phyloP scores from a whole-genome alignment of 1,139 yeast species.

The Casaregolazyma suthepensis region DNA sequence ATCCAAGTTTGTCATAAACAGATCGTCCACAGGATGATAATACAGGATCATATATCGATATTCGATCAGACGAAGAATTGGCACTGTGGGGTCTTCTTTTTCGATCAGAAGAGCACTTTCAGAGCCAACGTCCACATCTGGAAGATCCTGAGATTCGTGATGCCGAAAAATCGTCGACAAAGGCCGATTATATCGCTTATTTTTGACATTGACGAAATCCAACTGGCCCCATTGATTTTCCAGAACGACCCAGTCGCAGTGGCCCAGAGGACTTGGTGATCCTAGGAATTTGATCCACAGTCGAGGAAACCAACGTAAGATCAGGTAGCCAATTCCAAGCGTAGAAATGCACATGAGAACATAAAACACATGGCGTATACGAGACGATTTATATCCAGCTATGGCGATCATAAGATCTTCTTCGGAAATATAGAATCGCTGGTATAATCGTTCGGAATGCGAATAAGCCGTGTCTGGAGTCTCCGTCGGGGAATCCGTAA shows the following conservation, averaged over 20 bases:
- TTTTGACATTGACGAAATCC: constrained; percentile 49
- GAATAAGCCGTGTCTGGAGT: constrained; percentile 4
- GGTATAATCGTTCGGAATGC: constrained; percentile 32
- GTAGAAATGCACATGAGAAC: constrained; percentile 52
- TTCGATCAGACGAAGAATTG: constrained; percentile 60
- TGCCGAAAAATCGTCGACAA: constrained; percentile 58
- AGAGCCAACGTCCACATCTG: neutral
- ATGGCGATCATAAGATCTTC: constrained; percentile 92
- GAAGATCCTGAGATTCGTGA: constrained; percentile 20
- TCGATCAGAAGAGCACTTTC: constrained; percentile 26
- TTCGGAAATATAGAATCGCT: constrained; percentile 87
- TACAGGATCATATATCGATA: constrained; percentile 80
- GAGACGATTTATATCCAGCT: constrained; percentile 72
- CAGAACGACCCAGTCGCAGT: constrained; percentile 87
- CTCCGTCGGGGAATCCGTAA: neutral
- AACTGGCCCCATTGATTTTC: constrained; percentile 93
- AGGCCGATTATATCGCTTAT: constrained; percentile 61
- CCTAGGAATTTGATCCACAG: constrained; percentile 68
- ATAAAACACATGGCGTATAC: constrained; percentile 44
- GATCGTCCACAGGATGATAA: constrained; percentile 80
- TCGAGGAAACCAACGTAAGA: constrained; percentile 81
- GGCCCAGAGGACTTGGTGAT: constrained; percentile 58
- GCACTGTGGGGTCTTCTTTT: constrained; percentile 56
- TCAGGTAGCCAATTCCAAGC: constrained; percentile 63
- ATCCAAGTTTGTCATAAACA: constrained; percentile 73